Base-by-base conservation (phyloP, 2,329 filamentous ascomycete genomes). In the Penicillium sp. region DNA sequence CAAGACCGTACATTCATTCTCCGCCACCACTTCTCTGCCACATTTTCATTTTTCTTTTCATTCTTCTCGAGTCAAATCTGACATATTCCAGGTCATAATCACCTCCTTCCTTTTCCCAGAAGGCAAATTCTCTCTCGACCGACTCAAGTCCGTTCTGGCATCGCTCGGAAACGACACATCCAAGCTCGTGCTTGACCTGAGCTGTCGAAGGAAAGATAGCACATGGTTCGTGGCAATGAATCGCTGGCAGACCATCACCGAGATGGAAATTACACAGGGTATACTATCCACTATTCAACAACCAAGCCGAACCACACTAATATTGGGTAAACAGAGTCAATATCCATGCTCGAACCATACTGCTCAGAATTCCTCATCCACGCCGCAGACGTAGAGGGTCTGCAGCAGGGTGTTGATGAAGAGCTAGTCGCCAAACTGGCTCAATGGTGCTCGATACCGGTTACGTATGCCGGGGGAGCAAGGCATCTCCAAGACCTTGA, bases 141-240 rank as follows among this genome's bases (percentile, higher is more conserved):
- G 90, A 46, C 80, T 99, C 7, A 81, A 91, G 63, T 82, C 85
- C 28, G 86, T 97, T 6, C 80, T 97, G 1, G 72, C 79, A 23
- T 83, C 86, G 1, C 81, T 99, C 5, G 87, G 80, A 24, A 86
- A 87, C 53, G 87, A 96, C 69, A 90, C 81, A 69, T 77, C 79
- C 49, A 94, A 90, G 74, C 84, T 99, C 49, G 93, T 99, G 63
- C 92, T 99, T 70, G 94, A 99, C 69, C 82, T 99, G 23, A 96
- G 91, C 74, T 99, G 94, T 70, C 85, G 94, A 52, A 81, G 86
- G 58, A 87, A 86, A 59, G 88, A 81, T 38, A 79, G 87, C 56
- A 87, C 79, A 40, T 99, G 94, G 94, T 91, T 89, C 66, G 94
- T 99, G n/a, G 93, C 94, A 55, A 99, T 96, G 88, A 90, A 99